Evolutionary conservation across 306 rosid species (phyloP).

Genomic region (Cicer bijugum): DNA sequence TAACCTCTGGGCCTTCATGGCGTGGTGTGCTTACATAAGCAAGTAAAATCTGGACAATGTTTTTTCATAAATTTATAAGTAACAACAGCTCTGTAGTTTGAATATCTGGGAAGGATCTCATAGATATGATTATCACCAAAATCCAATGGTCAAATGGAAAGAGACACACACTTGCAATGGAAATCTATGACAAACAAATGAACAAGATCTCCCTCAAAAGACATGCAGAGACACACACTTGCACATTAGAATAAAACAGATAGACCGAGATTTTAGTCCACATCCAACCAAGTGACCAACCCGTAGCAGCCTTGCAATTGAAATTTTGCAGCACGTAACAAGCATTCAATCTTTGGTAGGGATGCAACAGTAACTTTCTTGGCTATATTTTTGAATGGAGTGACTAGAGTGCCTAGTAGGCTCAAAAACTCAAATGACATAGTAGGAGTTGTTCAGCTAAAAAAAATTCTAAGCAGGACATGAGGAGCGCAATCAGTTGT

Average conservation of each 20-base stretch:
- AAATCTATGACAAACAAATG: slow-evolving; percentile 3
- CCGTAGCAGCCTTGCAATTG: slow-evolving; percentile 1
- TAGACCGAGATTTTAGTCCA: not conserved
- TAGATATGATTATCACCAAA: not conserved
- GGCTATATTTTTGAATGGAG: slow-evolving; percentile 9
- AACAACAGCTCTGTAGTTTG: slow-evolving; percentile 8
- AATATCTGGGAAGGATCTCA: slow-evolving; percentile 18
- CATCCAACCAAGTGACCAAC: not conserved
- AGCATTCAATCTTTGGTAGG: not conserved
- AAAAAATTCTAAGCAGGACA: slow-evolving; percentile 13
- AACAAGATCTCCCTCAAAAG: slow-evolving; percentile 3
- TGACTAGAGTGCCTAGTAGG: not conserved
- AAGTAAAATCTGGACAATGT: slow-evolving; percentile 61
- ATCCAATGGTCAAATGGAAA: slow-evolving; percentile 2
- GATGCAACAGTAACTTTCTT: not conserved
- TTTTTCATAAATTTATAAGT: slow-evolving; percentile 28
- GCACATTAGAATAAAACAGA: not conserved
- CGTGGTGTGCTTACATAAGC: slow-evolving; percentile 62
- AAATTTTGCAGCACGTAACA: not conserved
- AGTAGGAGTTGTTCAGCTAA: not conserved
- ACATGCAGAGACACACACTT: slow-evolving; percentile 3
- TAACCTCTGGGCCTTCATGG: slow-evolving; percentile 72
- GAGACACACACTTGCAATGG: slow-evolving; percentile 8
- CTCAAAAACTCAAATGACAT: not conserved
- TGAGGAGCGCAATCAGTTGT: not conserved